A percentile compares a stretch with the other conserved stretches of the same genome.
These are phyloP conservation scores for Elsinoe necatrix DNA, from an alignment of 2,329 filamentous ascomycete genomes.

Conservation along the genomic window DNA sequence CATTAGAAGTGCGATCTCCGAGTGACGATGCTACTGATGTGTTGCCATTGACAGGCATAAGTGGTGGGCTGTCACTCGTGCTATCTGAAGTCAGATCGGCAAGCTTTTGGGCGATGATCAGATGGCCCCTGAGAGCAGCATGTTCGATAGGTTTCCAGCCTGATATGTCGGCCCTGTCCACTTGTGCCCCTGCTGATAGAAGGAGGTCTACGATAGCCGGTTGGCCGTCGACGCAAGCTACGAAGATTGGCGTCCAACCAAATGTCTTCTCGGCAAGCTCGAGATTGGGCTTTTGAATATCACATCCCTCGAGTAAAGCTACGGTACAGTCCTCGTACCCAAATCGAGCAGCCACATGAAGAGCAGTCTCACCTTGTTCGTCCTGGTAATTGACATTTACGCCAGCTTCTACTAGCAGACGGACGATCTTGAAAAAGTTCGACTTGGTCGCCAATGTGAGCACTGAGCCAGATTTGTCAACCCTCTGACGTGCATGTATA, in stretches of 20 bases:
- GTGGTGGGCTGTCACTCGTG: constrained; percentile 25
- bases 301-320: constrained; percentile 62
- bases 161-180: constrained; percentile 68
- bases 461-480: constrained; percentile 78
- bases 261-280: constrained; percentile 77
- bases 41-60: constrained; percentile 17
- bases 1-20: constrained; percentile 37
- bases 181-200: constrained; percentile 66
- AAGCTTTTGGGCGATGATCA: constrained; percentile 67
- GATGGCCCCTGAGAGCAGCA: constrained; percentile 79
- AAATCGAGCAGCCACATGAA: constrained; percentile 86
- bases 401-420: constrained; percentile 78
- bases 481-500: constrained; percentile 55
- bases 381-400: constrained; percentile 93
- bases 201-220: constrained; percentile 66
- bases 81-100: constrained; percentile 44
- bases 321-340: constrained; percentile 74
- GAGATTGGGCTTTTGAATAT: constrained; percentile 63
- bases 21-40: constrained; percentile 44
- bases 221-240: constrained; percentile 84
- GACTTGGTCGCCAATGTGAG: constrained; percentile 80
- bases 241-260: constrained; percentile 90
- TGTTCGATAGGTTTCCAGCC: constrained; percentile 95
- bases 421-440: constrained; percentile 76
- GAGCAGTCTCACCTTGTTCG: constrained; percentile 76